Percentiles rank a stretch among this genome's conserved stretches.
These are phyloP conservation scores for Henckelia pumila DNA, from an alignment of 257 asterid genomes.

Conservation along the genomic window DNA sequence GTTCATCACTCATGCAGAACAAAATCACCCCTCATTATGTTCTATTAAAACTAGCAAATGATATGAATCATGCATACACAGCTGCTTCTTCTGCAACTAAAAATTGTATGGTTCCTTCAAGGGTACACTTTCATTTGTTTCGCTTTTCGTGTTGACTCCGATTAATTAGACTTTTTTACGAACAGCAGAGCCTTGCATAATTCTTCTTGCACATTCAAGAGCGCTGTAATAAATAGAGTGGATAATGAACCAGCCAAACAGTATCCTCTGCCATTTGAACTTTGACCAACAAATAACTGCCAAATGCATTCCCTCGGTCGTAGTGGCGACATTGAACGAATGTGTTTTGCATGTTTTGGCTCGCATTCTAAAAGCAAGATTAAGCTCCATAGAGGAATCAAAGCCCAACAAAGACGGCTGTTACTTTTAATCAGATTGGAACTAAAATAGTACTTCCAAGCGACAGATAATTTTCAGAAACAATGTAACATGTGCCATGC, in stretches of 20 bases:
- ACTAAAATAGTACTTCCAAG: conserved; percentile 3
- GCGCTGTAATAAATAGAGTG: background rate
- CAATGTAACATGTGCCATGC: background rate
- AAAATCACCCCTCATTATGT: no score
- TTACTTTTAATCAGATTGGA: background rate
- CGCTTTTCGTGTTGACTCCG: background rate
- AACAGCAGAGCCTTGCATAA: background rate
- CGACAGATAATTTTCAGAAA: background rate
- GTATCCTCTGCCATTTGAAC: background rate
- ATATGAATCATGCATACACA: no score
- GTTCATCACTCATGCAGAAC: no score
- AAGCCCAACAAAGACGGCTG: background rate
- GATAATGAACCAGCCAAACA: background rate
- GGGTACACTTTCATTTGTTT: background rate
- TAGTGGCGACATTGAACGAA: background rate
- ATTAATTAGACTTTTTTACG: background rate
- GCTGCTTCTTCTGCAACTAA: no score
- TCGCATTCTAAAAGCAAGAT: no score
- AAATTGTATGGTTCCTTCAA: background rate
- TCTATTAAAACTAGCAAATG: no score
- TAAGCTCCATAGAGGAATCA: no score
- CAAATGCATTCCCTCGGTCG: background rate
- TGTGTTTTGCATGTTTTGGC: no score
- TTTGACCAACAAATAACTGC: no score
- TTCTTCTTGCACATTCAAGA: background rate